Conservation (phyloP, 1,284 basidiomycete species). For the Omphalotus olearius region DNA sequence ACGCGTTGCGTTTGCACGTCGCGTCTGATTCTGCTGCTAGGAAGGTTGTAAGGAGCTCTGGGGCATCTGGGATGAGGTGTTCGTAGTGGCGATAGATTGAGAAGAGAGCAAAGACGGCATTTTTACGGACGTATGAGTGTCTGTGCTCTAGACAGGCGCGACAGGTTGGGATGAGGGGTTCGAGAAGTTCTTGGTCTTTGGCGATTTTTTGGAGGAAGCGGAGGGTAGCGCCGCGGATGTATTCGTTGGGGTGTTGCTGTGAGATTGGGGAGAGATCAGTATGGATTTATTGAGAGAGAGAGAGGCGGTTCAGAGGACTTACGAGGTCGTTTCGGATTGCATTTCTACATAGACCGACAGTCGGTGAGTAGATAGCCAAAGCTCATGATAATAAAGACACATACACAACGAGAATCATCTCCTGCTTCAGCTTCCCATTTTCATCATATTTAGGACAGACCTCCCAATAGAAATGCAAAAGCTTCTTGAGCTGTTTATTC, state of each 20-base stretch:
- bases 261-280: not conserved
- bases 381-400: constrained; percentile 30
- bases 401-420: constrained; percentile 99
- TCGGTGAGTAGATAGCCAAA: not conserved
- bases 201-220: constrained; percentile 96
- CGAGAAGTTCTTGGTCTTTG: constrained; percentile 91
- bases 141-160: constrained; percentile 96
- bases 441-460: constrained; percentile 99
- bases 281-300: not conserved
- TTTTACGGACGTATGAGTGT: constrained; percentile 98
- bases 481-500: constrained; percentile 98
- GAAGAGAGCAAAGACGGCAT: constrained; percentile 95
- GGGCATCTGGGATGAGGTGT: constrained; percentile 93
- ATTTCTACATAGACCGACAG: constrained; percentile 52
- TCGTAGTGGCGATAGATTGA: constrained; percentile 94
- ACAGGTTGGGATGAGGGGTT: constrained; percentile 93
- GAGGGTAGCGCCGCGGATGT: constrained; percentile 95
- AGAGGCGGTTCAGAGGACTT: constrained; percentile 24
- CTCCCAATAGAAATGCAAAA: constrained; percentile 99
- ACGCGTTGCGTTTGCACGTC: constrained; percentile 97
- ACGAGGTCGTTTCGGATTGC: constrained; percentile 97
- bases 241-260: constrained; percentile 99
- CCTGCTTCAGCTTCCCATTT: constrained; percentile 96
- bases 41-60: constrained; percentile 96
- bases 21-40: constrained; percentile 96